Percentiles rank a stretch among this genome's conserved stretches.
These are phyloP conservation scores for Penicillium hordei DNA, from an alignment of 2,329 filamentous ascomycete genomes.

Conservation along the genomic window DNA sequence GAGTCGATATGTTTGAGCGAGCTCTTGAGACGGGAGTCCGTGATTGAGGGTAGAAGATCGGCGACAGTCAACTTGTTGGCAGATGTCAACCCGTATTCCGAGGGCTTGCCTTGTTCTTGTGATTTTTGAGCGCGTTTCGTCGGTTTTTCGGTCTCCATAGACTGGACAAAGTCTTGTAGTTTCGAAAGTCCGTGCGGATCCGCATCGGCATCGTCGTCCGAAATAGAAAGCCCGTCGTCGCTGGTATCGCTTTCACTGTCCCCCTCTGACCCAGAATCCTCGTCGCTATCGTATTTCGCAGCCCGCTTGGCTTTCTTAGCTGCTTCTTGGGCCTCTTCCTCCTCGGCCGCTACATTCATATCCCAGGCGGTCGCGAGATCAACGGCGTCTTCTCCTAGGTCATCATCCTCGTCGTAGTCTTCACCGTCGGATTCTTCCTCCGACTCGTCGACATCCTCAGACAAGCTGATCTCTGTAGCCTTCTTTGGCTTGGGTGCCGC, in stretches of 20 bases:
- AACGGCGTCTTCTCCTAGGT: constrained; percentile 63
- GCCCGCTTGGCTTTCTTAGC: constrained; percentile 30
- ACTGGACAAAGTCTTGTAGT: constrained; percentile 67
- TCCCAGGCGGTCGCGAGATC: constrained; percentile 64
- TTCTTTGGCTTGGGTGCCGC: constrained; percentile 24
- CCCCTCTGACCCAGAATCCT: constrained; percentile 45
- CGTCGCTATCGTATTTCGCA: constrained; percentile 36
- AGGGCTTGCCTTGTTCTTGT: constrained; percentile 63
- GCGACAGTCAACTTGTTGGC: constrained; percentile 70
- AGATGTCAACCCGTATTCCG: constrained; percentile 58
- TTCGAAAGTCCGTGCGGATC: constrained; percentile 59
- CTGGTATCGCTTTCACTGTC: constrained; percentile 46
- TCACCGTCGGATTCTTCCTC: constrained; percentile 33
- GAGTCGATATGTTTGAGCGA: constrained; percentile 69
- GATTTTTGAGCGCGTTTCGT: constrained; percentile 36
- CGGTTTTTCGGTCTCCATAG: constrained; percentile 53
- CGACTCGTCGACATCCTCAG: constrained; percentile 52
- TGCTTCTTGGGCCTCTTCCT: constrained; percentile 40
- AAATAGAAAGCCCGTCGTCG: constrained; percentile 40
- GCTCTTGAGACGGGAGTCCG: constrained; percentile 73
- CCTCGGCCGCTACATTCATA: constrained; percentile 47
- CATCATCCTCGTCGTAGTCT: constrained; percentile 50
- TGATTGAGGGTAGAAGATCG: constrained; percentile 71
- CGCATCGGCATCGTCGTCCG: constrained; percentile 51
- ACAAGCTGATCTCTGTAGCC: constrained; percentile 47